A percentile compares a stretch with the other conserved stretches of the same genome.
Evolutionary conservation across 73 alveolate species (phyloP).

Genomic region (Paramecium primaurelia): DNA sequence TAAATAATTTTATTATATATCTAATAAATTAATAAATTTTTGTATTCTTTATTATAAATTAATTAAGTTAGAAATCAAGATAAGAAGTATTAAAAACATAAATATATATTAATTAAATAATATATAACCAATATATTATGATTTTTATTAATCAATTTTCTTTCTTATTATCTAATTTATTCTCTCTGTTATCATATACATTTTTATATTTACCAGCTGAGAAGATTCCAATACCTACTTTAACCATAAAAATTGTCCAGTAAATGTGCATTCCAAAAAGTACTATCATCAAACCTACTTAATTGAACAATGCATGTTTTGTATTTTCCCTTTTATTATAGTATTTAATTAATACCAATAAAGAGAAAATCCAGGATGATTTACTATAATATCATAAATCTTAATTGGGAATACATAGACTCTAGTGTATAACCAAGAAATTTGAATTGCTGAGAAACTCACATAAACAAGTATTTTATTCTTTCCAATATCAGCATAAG

Average conservation of each 20-base stretch:
- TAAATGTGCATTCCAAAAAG: constrained; percentile 50
- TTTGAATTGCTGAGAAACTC: neutral
- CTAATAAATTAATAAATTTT: neutral
- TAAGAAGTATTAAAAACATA: neutral
- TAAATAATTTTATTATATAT: neutral
- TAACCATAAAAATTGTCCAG: constrained; percentile 56
- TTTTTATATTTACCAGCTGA: constrained; percentile 54
- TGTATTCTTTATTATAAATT: constrained; percentile 33
- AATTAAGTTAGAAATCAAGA: constrained; percentile 45
- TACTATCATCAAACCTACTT: neutral
- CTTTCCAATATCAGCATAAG: constrained; percentile 39
- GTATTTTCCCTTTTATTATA: neutral
- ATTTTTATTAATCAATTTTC: neutral
- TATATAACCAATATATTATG: neutral
- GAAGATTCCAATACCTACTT: constrained; percentile 48
- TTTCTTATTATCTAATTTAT: neutral
- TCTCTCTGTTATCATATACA: constrained; percentile 54
- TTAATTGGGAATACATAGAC: constrained; percentile 34
- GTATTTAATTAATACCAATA: neutral
- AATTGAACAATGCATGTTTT: neutral
- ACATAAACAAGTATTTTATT: neutral
- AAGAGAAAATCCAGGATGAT: neutral
- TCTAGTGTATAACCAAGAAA: constrained; percentile 55
- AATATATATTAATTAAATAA: neutral
- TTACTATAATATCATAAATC: neutral